A percentile compares a stretch with the other conserved stretches of the same genome.
Conservation (phyloP, 257 asterid species). For the Ballota nigra region DNA sequence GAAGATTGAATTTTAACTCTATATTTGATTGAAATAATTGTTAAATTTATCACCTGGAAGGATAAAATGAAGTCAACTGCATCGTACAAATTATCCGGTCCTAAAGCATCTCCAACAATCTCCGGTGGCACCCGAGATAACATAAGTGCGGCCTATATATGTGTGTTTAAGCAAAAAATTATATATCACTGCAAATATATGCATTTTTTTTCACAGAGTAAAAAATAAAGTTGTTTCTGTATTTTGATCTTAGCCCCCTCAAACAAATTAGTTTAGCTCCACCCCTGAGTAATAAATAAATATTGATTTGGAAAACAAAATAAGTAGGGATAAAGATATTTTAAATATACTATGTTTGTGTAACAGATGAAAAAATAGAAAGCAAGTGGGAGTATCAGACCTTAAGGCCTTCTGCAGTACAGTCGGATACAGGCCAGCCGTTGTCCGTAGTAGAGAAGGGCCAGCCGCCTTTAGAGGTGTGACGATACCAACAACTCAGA, state of each 20-base stretch:
- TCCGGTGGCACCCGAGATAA: constrained; percentile 48
- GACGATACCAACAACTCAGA: constrained; percentile 53
- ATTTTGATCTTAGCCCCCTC: no score
- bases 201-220: no score
- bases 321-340: no score
- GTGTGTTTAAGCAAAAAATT: no score
- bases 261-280: no score
- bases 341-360: no score
- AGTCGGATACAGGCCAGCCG: constrained; percentile 72
- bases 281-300: no score
- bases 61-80: constrained; percentile 68
- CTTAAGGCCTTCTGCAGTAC: constrained; percentile 75
- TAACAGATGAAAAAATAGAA: no score
- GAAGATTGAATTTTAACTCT: no score
- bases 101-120: constrained; percentile 48
- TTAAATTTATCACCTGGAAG: constrained; percentile 50
- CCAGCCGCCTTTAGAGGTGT: constrained; percentile 74
- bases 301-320: no score
- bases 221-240: no score
- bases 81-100: constrained; percentile 34
- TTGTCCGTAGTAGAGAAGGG: constrained; percentile 68
- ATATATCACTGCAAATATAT: neutral
- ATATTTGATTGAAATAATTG: neutral
- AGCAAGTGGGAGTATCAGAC: no score
- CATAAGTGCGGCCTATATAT: constrained; percentile 49